Evolutionary conservation across 176 grass and related monocot genomes (phyloP), one percentile per base, ranked within the genome.

Genomic region (Chrysopogon serrulatus): DNA sequence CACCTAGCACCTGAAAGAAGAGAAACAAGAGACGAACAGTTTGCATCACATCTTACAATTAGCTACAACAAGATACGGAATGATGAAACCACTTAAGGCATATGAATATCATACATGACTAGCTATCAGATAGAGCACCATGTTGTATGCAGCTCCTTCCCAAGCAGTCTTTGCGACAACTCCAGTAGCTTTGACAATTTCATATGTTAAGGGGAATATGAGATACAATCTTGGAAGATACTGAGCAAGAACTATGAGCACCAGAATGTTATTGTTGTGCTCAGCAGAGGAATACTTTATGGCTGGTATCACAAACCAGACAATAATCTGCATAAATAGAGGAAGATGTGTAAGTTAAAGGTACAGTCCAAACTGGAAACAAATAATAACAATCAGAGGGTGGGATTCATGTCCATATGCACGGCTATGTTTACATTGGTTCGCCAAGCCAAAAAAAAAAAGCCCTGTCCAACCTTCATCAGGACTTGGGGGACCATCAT

Each of bases 201-300:
- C 89, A 62, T 92, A 92, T 49, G 89, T 99, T 71, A 96, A 91
- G 44, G 91, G 93, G 84, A 94, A 99, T 92, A 99, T 99, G 77
- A 99, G 91, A 89, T 99, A 99, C 36, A 99, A 73, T 84, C 96
- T 99, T 51, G 96, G 96, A 28, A 96, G 76, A 76, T 94, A 99
- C 75, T 99, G 96, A 89, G 86, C 82, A 72, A 99, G 96, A 82
- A 96, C 87, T 77, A 96, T 90, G 73, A 99, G 76, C 35, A 94
- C 93, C 86, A 99, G 86, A 57, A 91, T 91, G 76, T 96, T 94
- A 82, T 99, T 96, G 80, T 96, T 94, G 82, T 99, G 96, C 71
- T 96, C 87, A 87, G 87, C 71, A 64, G 86, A 84, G 49, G 96
- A 94, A 78, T 84, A 90, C 68, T 87, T 91, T 71, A 89, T 90